A percentile compares a stretch with the other conserved stretches of the same genome.
Conservation (phyloP, 148 eudicot species). For the Chenopodium quinoa region DNA sequence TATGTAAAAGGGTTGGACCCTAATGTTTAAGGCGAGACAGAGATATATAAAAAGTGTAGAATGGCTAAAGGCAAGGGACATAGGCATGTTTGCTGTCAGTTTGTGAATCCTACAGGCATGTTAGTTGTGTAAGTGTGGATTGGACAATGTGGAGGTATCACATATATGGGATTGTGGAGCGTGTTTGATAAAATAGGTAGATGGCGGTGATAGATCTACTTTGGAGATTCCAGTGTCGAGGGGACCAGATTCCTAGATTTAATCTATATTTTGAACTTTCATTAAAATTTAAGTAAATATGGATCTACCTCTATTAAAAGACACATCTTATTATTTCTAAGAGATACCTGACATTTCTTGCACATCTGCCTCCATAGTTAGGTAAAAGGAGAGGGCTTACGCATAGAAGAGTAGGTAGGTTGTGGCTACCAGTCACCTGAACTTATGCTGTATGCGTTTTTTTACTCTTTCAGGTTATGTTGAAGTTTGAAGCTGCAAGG, state of each 20-base stretch:
- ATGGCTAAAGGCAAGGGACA: neutral
- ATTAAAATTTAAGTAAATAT: no score
- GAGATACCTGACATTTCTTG: neutral
- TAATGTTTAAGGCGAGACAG: neutral
- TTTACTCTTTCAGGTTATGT: neutral
- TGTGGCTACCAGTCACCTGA: neutral
- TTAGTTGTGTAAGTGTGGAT: neutral
- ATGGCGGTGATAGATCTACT: neutral
- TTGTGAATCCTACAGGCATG: neutral
- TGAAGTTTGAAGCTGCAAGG: neutral
- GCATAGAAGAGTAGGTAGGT: neutral
- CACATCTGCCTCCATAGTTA: neutral
- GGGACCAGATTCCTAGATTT: neutral
- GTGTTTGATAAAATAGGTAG: no score
- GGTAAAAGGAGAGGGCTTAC: neutral
- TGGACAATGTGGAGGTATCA: neutral
- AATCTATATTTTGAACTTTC: no score
- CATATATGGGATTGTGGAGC: neutral
- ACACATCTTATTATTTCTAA: neutral
- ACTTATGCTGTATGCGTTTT: neutral
- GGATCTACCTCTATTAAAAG: neutral
- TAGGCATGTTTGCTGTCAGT: neutral
- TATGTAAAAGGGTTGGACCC: neutral
- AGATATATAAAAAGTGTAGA: neutral
- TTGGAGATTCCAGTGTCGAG: neutral